Conservation (phyloP, 2,329 filamentous ascomycete species). For the Lomentospora prolificans region DNA sequence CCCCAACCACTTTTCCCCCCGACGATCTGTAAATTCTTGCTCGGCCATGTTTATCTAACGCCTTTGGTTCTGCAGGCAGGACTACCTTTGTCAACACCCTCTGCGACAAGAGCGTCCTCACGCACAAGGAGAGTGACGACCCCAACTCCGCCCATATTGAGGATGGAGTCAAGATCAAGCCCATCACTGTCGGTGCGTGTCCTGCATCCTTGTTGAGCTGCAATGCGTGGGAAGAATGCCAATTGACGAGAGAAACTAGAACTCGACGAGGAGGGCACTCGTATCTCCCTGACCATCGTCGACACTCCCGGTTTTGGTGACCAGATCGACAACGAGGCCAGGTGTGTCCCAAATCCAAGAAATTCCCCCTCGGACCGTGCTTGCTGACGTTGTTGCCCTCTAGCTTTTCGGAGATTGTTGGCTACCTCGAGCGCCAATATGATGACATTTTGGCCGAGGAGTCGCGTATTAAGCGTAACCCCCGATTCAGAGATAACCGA, state of each 20-base stretch:
- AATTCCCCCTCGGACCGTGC: no score
- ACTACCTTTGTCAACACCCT: constrained; percentile 99
- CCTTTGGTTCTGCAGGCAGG: constrained; percentile 50
- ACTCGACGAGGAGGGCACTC: constrained; percentile 94
- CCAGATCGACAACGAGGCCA: constrained; percentile 98
- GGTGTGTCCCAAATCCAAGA: constrained; percentile 40
- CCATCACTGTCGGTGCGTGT: constrained; percentile 77
- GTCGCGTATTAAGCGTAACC: constrained; percentile 99
- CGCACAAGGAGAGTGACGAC: constrained; percentile 89
- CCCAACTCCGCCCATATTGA: constrained; percentile 80
- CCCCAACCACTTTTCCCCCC: neutral
- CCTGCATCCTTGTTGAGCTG: neutral
- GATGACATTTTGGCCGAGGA: constrained; percentile 98
- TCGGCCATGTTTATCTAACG: constrained; percentile 5
- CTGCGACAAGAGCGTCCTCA: constrained; percentile 85
- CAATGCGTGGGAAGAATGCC: neutral
- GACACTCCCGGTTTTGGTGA: constrained; percentile 98
- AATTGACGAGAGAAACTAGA: constrained; percentile 54
- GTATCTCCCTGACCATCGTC: constrained; percentile 95
- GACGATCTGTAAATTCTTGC: no score
- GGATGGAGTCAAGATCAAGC: constrained; percentile 97
- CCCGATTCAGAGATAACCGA: constrained; percentile 97
- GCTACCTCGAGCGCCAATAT: constrained; percentile 97
- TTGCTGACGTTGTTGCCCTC: no score
- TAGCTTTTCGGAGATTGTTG: constrained; percentile 95